These are phyloP conservation scores for Pestalotiopsis fici DNA, from an alignment of 2,329 filamentous ascomycete species.

Conservation along the genomic window DNA sequence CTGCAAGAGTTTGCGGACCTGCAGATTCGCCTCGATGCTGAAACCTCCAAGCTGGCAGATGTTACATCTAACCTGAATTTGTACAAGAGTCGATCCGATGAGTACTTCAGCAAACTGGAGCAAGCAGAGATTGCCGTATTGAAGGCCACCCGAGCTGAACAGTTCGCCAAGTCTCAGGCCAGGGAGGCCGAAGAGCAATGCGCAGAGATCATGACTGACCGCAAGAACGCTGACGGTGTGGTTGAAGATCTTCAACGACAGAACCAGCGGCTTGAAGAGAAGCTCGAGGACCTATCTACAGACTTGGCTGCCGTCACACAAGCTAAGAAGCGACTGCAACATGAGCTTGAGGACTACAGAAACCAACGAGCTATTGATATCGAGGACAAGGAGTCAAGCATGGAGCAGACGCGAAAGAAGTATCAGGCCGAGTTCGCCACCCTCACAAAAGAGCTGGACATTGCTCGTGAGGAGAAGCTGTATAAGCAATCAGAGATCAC, in stretches of 20 bases:
- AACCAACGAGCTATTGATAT: constrained; percentile 94
- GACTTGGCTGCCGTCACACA: constrained; percentile 85
- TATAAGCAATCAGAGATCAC: constrained; percentile 87
- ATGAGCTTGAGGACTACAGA: constrained; percentile 96
- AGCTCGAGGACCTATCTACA: constrained; percentile 86
- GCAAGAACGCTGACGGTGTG: constrained; percentile 82
- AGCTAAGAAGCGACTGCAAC: constrained; percentile 90
- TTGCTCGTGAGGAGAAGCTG: constrained; percentile 85
- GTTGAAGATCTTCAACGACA: constrained; percentile 90
- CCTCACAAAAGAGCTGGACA: constrained; percentile 87
- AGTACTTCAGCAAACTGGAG: constrained; percentile 96
- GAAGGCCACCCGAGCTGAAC: constrained; percentile 87
- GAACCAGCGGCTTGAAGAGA: constrained; percentile 87
- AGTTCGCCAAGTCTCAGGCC: constrained; percentile 88
- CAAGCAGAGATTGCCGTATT: constrained; percentile 95
- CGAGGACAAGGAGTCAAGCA: constrained; percentile 92
- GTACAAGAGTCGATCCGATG: constrained; percentile 90
- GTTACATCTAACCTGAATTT: constrained; percentile 80
- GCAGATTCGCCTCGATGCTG: constrained; percentile 88
- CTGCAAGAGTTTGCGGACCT: constrained; percentile 91
- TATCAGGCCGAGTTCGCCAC: constrained; percentile 92
- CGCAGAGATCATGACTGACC: constrained; percentile 86
- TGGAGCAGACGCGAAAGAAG: constrained; percentile 97
- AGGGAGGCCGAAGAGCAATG: constrained; percentile 90
- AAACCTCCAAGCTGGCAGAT: constrained; percentile 82